Evolutionary conservation across 2,329 filamentous ascomycete species (phyloP).

Genomic region (Xylariaceae sp.): DNA sequence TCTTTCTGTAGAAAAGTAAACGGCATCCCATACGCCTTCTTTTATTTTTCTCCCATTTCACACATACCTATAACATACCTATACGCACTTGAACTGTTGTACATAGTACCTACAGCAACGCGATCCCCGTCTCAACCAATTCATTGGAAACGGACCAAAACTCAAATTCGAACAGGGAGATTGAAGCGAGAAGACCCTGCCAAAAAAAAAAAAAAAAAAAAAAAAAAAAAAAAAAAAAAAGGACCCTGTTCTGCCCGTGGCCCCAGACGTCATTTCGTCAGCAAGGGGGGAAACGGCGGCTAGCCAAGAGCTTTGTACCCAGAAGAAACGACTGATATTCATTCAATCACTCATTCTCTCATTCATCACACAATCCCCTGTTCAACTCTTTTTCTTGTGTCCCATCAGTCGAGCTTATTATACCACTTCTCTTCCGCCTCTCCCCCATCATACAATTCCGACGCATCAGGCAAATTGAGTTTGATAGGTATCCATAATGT

Average conservation of each 20-base stretch:
- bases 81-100: background rate
- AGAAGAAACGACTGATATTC: constrained; percentile 15
- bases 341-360: too few relatives aligned
- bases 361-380: constrained; percentile 10
- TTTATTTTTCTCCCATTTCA: background rate
- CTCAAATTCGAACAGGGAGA: constrained; percentile 9
- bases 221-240: background rate
- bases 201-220: constrained; percentile 1
- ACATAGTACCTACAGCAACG: background rate
- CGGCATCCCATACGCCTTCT: background rate
- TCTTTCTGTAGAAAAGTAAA: background rate
- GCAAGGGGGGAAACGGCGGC: constrained; percentile 6
- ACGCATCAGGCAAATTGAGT: constrained; percentile 6
- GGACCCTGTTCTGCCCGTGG: too few relatives aligned
- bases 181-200: constrained; percentile 18
- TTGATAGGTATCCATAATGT: constrained; percentile 50
- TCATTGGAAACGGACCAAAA: background rate
- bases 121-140: background rate
- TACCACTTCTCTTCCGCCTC: constrained; percentile 1
- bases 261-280: constrained; percentile 25
- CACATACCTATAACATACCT: background rate
- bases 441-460: constrained; percentile 1
- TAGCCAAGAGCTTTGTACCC: constrained; percentile 2
- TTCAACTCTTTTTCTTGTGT: constrained; percentile 4
- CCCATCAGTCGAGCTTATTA: constrained; percentile 12